phyloP scores from a whole-genome alignment of 1,284 basidiomycete genomes.

The Pulveroboletus sp. region DNA sequence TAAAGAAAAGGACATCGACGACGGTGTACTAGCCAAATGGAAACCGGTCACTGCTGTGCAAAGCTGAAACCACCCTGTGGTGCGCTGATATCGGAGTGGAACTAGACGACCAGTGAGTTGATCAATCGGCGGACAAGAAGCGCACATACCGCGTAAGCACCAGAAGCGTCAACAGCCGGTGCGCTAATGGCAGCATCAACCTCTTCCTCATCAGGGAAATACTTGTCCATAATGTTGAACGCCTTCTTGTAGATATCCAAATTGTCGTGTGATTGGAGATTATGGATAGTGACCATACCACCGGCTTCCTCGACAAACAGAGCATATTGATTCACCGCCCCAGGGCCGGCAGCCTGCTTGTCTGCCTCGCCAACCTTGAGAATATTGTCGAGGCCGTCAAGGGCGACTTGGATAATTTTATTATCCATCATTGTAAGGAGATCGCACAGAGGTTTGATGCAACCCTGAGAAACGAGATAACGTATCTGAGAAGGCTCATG shows the following conservation, averaged over 20 bases:
- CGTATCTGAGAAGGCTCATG: conserved; percentile 98
- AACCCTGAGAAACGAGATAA: conserved; percentile 96
- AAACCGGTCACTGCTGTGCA: conserved; percentile 47
- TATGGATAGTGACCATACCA: conserved; percentile 98
- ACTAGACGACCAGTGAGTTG: conserved; percentile 46
- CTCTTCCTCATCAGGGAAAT: conserved; percentile 87
- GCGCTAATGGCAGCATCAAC: conserved; percentile 78
- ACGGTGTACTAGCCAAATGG: conserved; percentile 2
- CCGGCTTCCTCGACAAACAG: conserved; percentile 96
- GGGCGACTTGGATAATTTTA: conserved; percentile 98
- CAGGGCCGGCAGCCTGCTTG: conserved; percentile 82
- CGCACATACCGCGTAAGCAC: conserved; percentile 83
- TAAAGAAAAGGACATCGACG: conserved; percentile 7
- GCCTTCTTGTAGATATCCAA: conserved; percentile 99
- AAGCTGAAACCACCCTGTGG: conserved; percentile 97
- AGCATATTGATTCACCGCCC: conserved; percentile 91
- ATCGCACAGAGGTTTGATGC: conserved; percentile 98
- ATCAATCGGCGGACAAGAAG: conserved; percentile 1
- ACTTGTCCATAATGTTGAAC: conserved; percentile 99
- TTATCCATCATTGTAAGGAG: conserved; percentile 98
- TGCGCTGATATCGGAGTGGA: conserved; percentile 78
- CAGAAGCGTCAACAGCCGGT: conserved; percentile 83
- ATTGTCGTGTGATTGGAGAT: conserved; percentile 99
- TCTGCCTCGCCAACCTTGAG: conserved; percentile 98
- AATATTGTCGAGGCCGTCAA: conserved; percentile 98